Evolutionary conservation across 768 basidiomycete species (phyloP).

Genomic region (Boletus patriciae): DNA sequence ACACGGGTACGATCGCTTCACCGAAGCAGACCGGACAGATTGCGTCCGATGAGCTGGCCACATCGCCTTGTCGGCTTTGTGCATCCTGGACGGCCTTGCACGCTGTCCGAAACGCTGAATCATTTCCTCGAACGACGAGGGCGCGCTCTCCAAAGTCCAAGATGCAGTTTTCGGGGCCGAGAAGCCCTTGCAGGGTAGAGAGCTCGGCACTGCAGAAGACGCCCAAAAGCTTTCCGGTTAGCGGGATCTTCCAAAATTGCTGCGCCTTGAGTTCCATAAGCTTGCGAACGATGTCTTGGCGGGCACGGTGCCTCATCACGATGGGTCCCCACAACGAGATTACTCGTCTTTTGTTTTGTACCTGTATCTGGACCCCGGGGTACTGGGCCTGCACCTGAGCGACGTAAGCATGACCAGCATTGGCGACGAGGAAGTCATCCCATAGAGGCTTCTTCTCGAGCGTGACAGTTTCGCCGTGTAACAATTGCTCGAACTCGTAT

Average conservation of each 20-base stretch:
- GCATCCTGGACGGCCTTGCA: constrained; percentile 45
- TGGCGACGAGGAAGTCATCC: constrained; percentile 59
- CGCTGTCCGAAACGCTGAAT: constrained; percentile 33
- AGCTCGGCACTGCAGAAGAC: constrained; percentile 50
- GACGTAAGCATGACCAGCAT: constrained; percentile 47
- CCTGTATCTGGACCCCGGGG: constrained; percentile 44
- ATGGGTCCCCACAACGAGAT: constrained; percentile 58
- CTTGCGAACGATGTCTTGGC: constrained; percentile 48
- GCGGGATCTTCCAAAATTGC: constrained; percentile 43
- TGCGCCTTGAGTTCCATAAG: constrained; percentile 44
- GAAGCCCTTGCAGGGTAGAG: constrained; percentile 41
- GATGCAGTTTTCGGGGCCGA: constrained; percentile 58
- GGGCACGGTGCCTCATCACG: constrained; percentile 40
- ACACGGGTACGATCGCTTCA: constrained; percentile 49
- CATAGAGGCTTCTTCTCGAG: constrained; percentile 55
- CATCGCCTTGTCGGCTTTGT: constrained; percentile 33
- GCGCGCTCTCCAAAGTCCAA: constrained; percentile 44
- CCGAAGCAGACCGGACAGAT: constrained; percentile 73
- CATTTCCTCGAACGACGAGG: constrained; percentile 59
- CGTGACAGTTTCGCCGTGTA: constrained; percentile 59
- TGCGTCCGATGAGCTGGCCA: constrained; percentile 15
- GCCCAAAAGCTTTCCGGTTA: constrained; percentile 47
- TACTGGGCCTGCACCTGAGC: constrained; percentile 40
- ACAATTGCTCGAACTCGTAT: constrained; percentile 56
- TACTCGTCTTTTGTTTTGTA: constrained; percentile 40